Base-by-base conservation (phyloP, 768 basidiomycete genomes). In the Auricularia cornea region DNA sequence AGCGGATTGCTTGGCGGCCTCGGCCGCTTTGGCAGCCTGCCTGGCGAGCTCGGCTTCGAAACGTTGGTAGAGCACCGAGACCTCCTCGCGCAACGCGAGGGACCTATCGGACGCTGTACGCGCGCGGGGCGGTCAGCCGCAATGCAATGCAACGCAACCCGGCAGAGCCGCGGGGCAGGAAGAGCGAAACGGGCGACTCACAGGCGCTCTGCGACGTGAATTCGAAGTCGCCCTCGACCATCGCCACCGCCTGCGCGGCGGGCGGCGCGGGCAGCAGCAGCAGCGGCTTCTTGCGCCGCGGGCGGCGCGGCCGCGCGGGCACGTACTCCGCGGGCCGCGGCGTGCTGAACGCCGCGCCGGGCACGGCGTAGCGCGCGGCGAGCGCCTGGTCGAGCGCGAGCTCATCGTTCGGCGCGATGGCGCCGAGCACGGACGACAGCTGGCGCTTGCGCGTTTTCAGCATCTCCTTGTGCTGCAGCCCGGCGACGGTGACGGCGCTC, bases 321-420 rank as follows among this genome's bases (percentile, higher is more conserved):
- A 57, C 26, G 28, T 57, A 57, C 30, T 57, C 54, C 28, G 16
- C 54, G 30, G 54, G 28, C 26, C 20, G 23, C 10, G 28, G 28
- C 18, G 28, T 31, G 28, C 28, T 57, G 54, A 57, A 29, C 12
- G 54, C 26, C 54, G 30, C 30, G 18, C 54, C 54, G 23, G 54
- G 54, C 10, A 57, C 28, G 30, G 26, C 29, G 62, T 75, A 74
- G 64, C 66, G 71, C 14, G 80, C 81, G 41, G 85, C 85, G 54
- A 93, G 76, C 30, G 90, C 91, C 72, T 88, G 87, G 70, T 93
- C 90, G 31, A 92, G 76, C 38, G 89, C 88, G 51, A 91, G 78
- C 16, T 85, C 83, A 73, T 90, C 86, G 20, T 84, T 84, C 67
- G 82, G 80, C 10, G 87, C 83, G 61, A 88, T 72, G 29, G 85